Evolutionary conservation across 345 rosid species (phyloP).

Genomic region (Gynandropsis gynandra): DNA sequence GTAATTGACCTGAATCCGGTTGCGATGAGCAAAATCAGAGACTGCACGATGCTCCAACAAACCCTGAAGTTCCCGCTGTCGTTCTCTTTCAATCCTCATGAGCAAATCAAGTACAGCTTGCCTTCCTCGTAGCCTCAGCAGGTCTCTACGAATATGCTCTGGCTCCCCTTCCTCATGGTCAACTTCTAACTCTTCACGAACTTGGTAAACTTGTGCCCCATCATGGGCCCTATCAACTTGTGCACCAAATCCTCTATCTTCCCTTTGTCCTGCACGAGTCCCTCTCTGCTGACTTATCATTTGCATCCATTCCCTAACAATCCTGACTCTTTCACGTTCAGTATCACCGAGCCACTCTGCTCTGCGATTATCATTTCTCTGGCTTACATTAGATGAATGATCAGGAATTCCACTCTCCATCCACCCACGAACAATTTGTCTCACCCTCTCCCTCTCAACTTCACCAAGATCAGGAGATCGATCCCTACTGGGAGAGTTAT

Average conservation of each 20-base stretch:
- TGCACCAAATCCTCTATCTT: slow-evolving; percentile 34
- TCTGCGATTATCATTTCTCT: slow-evolving; percentile 54
- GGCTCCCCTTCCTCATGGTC: slow-evolving; percentile 69
- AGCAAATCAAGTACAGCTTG: slow-evolving; percentile 87
- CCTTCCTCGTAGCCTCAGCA: slow-evolving; percentile 85
- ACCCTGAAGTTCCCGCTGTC: slow-evolving; percentile 84
- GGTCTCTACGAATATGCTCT: slow-evolving; percentile 62
- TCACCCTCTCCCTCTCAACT: slow-evolving; percentile 93
- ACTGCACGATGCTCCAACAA: slow-evolving; percentile 95
- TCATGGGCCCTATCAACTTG: slow-evolving; percentile 21
- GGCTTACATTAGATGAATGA: slow-evolving; percentile 57
- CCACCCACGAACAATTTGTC: slow-evolving; percentile 93
- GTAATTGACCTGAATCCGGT: slow-evolving; percentile 88
- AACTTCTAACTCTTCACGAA: slow-evolving; percentile 44
- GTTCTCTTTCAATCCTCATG: slow-evolving; percentile 78
- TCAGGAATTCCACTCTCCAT: slow-evolving; percentile 74
- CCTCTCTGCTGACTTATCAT: slow-evolving; percentile 92
- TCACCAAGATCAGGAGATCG: slow-evolving; percentile 92
- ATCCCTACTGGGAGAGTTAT: slow-evolving; percentile 70
- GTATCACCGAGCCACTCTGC: slow-evolving; percentile 96
- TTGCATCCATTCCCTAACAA: slow-evolving; percentile 93
- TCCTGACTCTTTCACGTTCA: too few relatives aligned
- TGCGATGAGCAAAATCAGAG: slow-evolving; percentile 98
- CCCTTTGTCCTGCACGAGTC: slow-evolving; percentile 49
- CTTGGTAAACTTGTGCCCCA: slow-evolving; percentile 44